Evolutionary conservation across 169 alveolate species (phyloP).

Genomic region (Plasmodium gallinaceum): DNA sequence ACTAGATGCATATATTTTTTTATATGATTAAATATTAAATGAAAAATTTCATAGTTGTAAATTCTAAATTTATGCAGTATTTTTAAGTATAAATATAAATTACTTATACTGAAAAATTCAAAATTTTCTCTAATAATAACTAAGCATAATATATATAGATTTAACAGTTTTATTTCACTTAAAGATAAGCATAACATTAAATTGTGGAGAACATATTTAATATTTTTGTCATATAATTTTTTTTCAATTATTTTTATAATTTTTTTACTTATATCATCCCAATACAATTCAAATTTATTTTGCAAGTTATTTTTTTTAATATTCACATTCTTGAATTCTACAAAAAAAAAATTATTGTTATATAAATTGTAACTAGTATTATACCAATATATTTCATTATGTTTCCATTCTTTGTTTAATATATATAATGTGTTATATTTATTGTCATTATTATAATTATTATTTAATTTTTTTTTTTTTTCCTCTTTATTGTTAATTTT

Average conservation of each 20-base stretch:
- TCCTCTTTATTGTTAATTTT: background rate
- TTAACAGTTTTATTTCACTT: slow-evolving; percentile 10
- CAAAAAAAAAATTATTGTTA: background rate
- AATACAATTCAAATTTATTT: slow-evolving; percentile 1
- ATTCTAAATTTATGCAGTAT: slow-evolving; percentile 20
- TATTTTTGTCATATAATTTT: slow-evolving; percentile 14
- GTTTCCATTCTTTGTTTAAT: background rate
- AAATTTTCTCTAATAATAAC: slow-evolving; percentile 10
- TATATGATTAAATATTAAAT: slow-evolving; percentile 14
- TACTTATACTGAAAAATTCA: slow-evolving; percentile 14
- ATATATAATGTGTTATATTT: background rate
- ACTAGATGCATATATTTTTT: slow-evolving; percentile 19
- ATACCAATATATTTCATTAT: slow-evolving; percentile 11
- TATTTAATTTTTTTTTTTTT: background rate
- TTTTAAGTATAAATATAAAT: slow-evolving; percentile 31
- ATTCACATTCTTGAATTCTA: background rate
- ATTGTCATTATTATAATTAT: no score
- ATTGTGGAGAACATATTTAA: slow-evolving; percentile 35
- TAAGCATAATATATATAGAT: slow-evolving; percentile 25
- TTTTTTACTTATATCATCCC: slow-evolving; percentile 24
- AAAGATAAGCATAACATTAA: slow-evolving; percentile 23
- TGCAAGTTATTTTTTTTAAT: slow-evolving; percentile 1
- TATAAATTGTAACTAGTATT: background rate
- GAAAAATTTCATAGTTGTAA: slow-evolving; percentile 30
- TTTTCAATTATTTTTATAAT: slow-evolving; percentile 38